These are phyloP conservation scores for Asterella californica DNA, from an alignment of 225 moss, liverwort and hornwort genomes.

Conservation along the genomic window DNA sequence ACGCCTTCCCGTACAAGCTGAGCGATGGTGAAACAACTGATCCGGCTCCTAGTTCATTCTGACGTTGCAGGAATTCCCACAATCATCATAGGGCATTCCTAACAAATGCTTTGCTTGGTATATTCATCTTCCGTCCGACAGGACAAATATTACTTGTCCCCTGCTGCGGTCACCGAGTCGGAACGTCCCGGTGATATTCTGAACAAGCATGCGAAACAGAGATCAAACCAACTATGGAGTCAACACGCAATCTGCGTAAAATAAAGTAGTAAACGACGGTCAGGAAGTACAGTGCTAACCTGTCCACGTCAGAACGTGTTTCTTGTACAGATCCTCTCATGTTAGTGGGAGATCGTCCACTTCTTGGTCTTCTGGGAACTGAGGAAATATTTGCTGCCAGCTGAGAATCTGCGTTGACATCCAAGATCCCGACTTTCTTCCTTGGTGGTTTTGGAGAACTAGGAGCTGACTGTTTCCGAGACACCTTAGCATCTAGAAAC, in stretches of 20 bases:
- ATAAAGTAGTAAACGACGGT: not conserved
- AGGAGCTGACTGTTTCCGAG: not conserved
- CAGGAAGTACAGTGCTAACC: not conserved
- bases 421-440: not conserved
- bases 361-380: slow-evolving; percentile 8
- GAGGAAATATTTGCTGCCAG: not conserved
- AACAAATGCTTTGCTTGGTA: not conserved
- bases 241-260: not conserved
- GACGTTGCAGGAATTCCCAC: not conserved
- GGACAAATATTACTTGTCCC: not conserved
- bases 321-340: not conserved
- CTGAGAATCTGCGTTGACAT: not conserved
- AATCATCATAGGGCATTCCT: not conserved
- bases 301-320: slow-evolving; percentile 1
- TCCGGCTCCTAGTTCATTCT: no score
- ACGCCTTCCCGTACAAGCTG: not conserved
- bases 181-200: not conserved
- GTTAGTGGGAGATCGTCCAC: not conserved
- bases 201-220: not conserved
- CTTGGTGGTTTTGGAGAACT: not conserved
- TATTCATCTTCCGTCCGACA: no score
- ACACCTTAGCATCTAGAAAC: slow-evolving; percentile 8
- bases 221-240: not conserved
- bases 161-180: not conserved
- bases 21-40: not conserved